Base-by-base conservation (phyloP, 176 grass and related monocot genomes). In the Cenchrus purpureus region DNA sequence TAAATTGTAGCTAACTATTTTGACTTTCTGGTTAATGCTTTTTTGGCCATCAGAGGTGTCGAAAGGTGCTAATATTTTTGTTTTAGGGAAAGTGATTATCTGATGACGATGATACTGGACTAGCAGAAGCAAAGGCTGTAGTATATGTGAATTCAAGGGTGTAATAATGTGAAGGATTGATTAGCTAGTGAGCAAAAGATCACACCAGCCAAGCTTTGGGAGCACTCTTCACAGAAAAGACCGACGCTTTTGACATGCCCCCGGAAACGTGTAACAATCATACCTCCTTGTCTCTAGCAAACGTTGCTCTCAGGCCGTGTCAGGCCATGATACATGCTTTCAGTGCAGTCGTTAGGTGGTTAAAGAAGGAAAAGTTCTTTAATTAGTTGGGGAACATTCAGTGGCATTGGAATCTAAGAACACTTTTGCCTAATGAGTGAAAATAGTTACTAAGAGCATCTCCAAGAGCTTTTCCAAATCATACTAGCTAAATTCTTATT, bases 171-270 rank as follows among this genome's bases (percentile, higher is more conserved):
- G 22, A 46, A 48, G 14, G 64, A 17, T 81, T 71, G 88, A 86
- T 86, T 89, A 45, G 78, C 37, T 90, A 90, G 79, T 65, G 88
- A 65, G 64, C 83, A 90, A 86, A 50, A 78, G 34, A 72, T 72
- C 72, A 71, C 56, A 82, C 71, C 72, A 37, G 54, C 71, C 34
- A 89, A 82, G 34, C 78, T 86, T 89, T 40, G 12, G 46, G 65
- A 13, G 0, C 22, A 90, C 88, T 86, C 78, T 76, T 86, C 78
- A 55, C 22, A 46, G 15, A 42, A 79, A 88, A 37, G 59, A 16
- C 11, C 34, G 48, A 76, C 28, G 54, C 56, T 83, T 71, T 84
- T 74, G 84, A 54, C 63, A 70, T 81, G 77, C 8, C 32, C 45
- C 17, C 48, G 20, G 15, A 46, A 71, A 81, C 43, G 73, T 89